phyloP scores from a whole-genome alignment of 805 yeast genomes.

The Grigorovia humatica region DNA sequence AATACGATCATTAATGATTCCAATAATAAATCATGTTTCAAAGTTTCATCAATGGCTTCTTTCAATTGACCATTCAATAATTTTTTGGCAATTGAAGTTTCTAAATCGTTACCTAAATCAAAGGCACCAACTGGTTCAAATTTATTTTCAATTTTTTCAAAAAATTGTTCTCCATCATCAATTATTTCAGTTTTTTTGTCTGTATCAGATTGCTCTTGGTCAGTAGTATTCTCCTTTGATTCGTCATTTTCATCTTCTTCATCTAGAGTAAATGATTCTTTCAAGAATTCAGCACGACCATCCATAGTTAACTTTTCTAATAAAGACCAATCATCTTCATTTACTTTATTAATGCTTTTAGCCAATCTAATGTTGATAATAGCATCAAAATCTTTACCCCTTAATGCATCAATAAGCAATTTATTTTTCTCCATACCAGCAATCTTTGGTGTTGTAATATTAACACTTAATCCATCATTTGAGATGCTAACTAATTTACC shows the following conservation, averaged over 20 bases:
- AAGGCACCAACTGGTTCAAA: constrained; percentile 47
- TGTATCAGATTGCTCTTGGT: background rate
- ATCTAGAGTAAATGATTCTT: constrained; percentile 33
- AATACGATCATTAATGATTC: constrained; percentile 81
- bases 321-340: constrained; percentile 56
- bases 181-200: background rate
- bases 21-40: constrained; percentile 49
- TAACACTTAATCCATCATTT: constrained; percentile 33
- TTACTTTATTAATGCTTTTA: constrained; percentile 30
- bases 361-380: constrained; percentile 47
- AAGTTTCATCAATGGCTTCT: constrained; percentile 57
- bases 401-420: constrained; percentile 46
- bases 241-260: constrained; percentile 22
- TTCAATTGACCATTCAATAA: constrained; percentile 53
- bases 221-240: constrained; percentile 1
- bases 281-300: constrained; percentile 43
- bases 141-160: constrained; percentile 27
- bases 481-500: constrained; percentile 64
- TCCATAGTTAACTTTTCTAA: constrained; percentile 40
- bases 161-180: constrained; percentile 31
- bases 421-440: constrained; percentile 30
- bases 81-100: constrained; percentile 36
- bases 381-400: constrained; percentile 40
- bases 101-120: constrained; percentile 35
- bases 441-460: constrained; percentile 30